A percentile compares a stretch with the other conserved stretches of the same genome.
These are phyloP conservation scores for Schoenoplectus triqueter DNA, from an alignment of 202 grass and related monocot species.

Conservation along the genomic window DNA sequence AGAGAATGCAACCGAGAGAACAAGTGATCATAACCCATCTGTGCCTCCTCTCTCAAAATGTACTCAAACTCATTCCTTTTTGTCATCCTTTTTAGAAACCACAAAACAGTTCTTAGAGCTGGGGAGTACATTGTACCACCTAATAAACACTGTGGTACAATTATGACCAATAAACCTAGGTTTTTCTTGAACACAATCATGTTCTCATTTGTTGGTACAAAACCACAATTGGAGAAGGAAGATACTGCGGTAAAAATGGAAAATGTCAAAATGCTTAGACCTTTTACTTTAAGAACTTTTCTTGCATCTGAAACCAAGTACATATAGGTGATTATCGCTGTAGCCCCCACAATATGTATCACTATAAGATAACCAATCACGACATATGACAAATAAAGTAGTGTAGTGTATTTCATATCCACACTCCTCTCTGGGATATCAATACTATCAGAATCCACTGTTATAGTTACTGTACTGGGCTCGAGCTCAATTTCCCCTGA, in stretches of 20 bases:
- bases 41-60: constrained; percentile 20
- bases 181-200: constrained; percentile 50
- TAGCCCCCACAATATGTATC: constrained; percentile 37
- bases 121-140: constrained; percentile 60
- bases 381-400: constrained; percentile 39
- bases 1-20: constrained; percentile 47
- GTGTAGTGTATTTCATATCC: constrained; percentile 35
- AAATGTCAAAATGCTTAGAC: constrained; percentile 49
- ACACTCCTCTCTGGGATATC: constrained; percentile 25
- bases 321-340: constrained; percentile 41
- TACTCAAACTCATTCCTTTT: constrained; percentile 43
- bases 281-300: constrained; percentile 43
- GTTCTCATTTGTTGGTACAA: constrained; percentile 67
- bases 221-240: constrained; percentile 63
- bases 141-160: constrained; percentile 50
- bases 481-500: constrained; percentile 33
- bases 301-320: constrained; percentile 30
- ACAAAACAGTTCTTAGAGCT: constrained; percentile 44
- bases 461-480: not conserved
- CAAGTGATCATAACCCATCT: constrained; percentile 50
- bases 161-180: constrained; percentile 54
- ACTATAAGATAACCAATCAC: constrained; percentile 42
- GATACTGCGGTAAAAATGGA: constrained; percentile 59
- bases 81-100: constrained; percentile 38
- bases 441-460: not conserved